Evolutionary conservation across 1,139 yeast genomes (phyloP).

Genomic region (Suhomyces atakaporum): DNA sequence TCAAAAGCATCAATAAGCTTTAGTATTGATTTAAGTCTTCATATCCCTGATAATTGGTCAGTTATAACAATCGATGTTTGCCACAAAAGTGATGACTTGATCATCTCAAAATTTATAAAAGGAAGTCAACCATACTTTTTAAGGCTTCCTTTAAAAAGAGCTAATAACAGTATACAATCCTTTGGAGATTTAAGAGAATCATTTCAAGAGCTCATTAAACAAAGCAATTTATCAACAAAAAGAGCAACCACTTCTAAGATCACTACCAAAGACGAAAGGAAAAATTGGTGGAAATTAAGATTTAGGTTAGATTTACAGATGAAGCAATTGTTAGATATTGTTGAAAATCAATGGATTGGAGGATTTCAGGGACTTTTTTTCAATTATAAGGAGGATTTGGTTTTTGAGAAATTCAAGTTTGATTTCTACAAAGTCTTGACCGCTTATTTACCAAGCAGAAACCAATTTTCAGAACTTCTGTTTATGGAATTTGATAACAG

Average conservation of each 20-base stretch:
- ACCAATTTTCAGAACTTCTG: slow-evolving; percentile 2
- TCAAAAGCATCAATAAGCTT: slow-evolving; percentile 14
- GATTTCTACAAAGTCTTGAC: slow-evolving; percentile 36
- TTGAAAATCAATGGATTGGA: slow-evolving; percentile 78
- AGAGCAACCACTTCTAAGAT: slow-evolving; percentile 50
- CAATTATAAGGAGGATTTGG: slow-evolving; percentile 25
- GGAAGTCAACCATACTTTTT: slow-evolving; percentile 47
- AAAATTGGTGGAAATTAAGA: slow-evolving; percentile 77
- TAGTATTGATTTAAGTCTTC: slow-evolving; percentile 20
- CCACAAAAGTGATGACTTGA: slow-evolving; percentile 55
- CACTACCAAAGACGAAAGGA: slow-evolving; percentile 61
- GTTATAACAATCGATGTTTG: slow-evolving; percentile 68
- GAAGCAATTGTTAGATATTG: slow-evolving; percentile 51
- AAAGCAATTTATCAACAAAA: slow-evolving; percentile 65
- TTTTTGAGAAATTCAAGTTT: slow-evolving; percentile 37
- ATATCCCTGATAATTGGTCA: slow-evolving; percentile 55
- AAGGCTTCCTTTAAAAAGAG: slow-evolving; percentile 56
- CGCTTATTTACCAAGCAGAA: slow-evolving; percentile 41
- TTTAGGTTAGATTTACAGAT: slow-evolving; percentile 61
- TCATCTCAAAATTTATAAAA: slow-evolving; percentile 49
- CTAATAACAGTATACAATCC: slow-evolving; percentile 15
- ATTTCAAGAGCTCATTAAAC: slow-evolving; percentile 52
- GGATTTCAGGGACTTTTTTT: slow-evolving; percentile 70
- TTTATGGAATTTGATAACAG: slow-evolving; percentile 49
- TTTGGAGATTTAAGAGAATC: slow-evolving; percentile 50